Evolutionary conservation across 202 grass and related monocot genomes (phyloP).

Genomic region (Sporobolus alterniflorus): DNA sequence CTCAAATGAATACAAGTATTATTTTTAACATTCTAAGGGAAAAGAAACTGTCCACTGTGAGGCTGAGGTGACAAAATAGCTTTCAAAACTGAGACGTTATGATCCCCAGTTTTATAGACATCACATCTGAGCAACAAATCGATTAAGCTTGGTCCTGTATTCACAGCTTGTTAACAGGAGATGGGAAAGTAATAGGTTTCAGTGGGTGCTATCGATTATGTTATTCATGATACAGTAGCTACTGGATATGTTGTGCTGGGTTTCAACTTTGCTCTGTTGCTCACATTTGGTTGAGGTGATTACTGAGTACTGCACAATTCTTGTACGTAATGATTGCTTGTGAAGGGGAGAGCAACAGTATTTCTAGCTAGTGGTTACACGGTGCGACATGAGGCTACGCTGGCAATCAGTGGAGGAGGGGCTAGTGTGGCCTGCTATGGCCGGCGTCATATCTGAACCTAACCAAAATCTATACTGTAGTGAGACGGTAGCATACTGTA

Average conservation of each 20-base stretch:
- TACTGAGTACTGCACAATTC: not conserved
- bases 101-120: not conserved
- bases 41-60: conserved; percentile 17
- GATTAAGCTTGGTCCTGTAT: not conserved
- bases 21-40: not conserved
- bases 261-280: not conserved
- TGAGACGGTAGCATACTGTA: too few species aligned
- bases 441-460: too few species aligned
- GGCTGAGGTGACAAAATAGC: not conserved
- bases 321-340: not conserved
- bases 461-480: too few species aligned
- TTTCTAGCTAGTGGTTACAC: not conserved
- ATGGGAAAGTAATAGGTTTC: not conserved
- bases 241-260: not conserved
- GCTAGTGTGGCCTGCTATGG: too few species aligned
- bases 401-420: too few species aligned
- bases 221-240: not conserved
- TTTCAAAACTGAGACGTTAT: conserved; percentile 12
- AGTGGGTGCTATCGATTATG: not conserved
- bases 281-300: not conserved
- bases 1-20: too few species aligned
- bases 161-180: not conserved
- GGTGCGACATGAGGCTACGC: not conserved
- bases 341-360: not conserved
- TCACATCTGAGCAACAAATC: not conserved